Base-by-base conservation (phyloP, 2,329 filamentous ascomycete species). In the Thielaviopsis punctulata region DNA sequence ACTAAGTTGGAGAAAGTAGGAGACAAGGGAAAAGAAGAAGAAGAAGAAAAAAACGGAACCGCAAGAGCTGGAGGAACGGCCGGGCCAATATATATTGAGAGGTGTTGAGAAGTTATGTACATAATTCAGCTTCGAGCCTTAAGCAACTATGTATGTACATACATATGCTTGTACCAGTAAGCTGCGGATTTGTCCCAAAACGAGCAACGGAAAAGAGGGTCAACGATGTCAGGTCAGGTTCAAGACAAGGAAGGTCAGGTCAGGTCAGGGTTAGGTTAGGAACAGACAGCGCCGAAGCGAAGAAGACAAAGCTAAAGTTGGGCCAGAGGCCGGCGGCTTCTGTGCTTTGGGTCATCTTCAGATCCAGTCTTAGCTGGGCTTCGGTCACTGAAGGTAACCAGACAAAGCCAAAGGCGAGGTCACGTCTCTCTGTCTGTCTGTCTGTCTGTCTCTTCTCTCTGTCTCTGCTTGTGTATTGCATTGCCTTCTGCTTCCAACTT, bases 1-100 rank as follows among this genome's bases (percentile, higher is more conserved):
- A 70, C 72, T 63, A 68, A 63, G 66, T 72, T 69, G 58, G 27
- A 30, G 24, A 41, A 15, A 44, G 12, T 39, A 21, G 22, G 25
- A 25, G 43, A 43, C 10, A 45, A 24, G 24, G 9, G 19, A 45
- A 45, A 51, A 15, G 44, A 45, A 22, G 39, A 18, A 27, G 8
- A 48, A 18, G 41, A 18, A 13, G 39, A 52, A 24, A 36, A 36
- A 36, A n/a, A 15, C 30, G 30, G 30, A 36, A 36, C 30, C 30
- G n/a, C 15, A 15, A 23, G 25, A 47, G 43, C 45, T 25, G 25
- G 24, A 47, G n/a, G 44, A 30, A 12, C 30, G 12, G 30, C 30
- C 30, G 30, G 30, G 30, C 13, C 13, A 33, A 36, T 36, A 36
- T 36, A 36, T 36, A 36, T 36, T 36, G n/a, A n/a, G 30, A 36